phyloP scores from a whole-genome alignment of 495 filamentous ascomycete species.

The Pseudevernia furfuracea region DNA sequence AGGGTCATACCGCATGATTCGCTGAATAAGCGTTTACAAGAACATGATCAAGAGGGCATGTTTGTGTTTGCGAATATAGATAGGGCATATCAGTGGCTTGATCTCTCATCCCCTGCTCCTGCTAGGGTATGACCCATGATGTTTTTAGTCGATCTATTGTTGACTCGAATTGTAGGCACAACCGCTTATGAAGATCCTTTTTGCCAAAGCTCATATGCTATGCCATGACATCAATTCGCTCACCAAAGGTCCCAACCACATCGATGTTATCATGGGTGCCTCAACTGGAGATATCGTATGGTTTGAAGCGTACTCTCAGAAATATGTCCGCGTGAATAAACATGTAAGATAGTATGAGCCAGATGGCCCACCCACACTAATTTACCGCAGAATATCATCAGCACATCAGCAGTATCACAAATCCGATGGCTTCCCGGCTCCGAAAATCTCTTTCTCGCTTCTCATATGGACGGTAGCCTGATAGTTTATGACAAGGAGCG shows the following conservation, averaged over 20 bases:
- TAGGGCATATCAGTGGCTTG: slow-evolving; percentile 81
- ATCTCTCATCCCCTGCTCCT: slow-evolving; percentile 47
- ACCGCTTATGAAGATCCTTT: slow-evolving; percentile 86
- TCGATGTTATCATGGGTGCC: slow-evolving; percentile 92
- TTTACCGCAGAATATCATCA: slow-evolving; percentile 62
- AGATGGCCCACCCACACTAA: neutral
- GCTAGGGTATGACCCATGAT: slow-evolving; percentile 39
- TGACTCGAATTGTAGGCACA: slow-evolving; percentile 52
- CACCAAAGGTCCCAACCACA: slow-evolving; percentile 69
- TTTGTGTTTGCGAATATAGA: slow-evolving; percentile 94
- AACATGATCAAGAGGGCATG: slow-evolving; percentile 67
- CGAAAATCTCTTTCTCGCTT: slow-evolving; percentile 88
- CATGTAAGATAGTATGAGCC: slow-evolving; percentile 48
- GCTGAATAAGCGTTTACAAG: slow-evolving; percentile 65
- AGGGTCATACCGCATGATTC: slow-evolving; percentile 86
- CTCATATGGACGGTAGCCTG: slow-evolving; percentile 87
- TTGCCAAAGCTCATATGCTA: slow-evolving; percentile 89
- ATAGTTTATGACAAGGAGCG: slow-evolving; percentile 98
- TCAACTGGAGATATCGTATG: slow-evolving; percentile 95
- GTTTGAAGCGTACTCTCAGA: slow-evolving; percentile 96
- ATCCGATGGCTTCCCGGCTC: slow-evolving; percentile 91
- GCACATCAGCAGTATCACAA: slow-evolving; percentile 70
- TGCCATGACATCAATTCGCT: slow-evolving; percentile 87
- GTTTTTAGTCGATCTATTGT: slow-evolving; percentile 3
- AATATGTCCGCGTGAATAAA: slow-evolving; percentile 93